Conservation (phyloP, 2,329 filamentous ascomycete species). For the Beauveria sp. region DNA sequence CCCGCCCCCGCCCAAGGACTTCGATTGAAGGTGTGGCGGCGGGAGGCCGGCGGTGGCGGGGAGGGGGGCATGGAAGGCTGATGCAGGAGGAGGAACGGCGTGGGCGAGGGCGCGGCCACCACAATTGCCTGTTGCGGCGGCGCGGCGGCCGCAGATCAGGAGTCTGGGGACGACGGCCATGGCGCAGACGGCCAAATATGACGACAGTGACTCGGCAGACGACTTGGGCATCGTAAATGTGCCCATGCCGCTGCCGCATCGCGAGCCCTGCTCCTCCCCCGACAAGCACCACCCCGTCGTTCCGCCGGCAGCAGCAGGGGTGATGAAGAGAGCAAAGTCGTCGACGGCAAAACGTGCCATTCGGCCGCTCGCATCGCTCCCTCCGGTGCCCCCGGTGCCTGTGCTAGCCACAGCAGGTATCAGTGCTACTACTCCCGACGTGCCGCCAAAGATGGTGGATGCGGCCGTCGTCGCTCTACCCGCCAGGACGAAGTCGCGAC, state of each 20-base stretch:
- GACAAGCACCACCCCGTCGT: not conserved
- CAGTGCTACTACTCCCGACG: not conserved
- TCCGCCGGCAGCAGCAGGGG: constrained; percentile 21
- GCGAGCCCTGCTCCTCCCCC: constrained; percentile 18
- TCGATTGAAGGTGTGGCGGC: constrained; percentile 45
- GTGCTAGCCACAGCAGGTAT: not conserved
- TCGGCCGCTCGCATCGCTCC: constrained; percentile 21
- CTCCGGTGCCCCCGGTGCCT: constrained; percentile 20
- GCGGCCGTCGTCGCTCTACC: constrained; percentile 4
- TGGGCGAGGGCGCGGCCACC: not conserved
- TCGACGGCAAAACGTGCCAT: not conserved
- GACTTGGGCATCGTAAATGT: constrained; percentile 20
- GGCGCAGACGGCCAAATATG: constrained; percentile 25
- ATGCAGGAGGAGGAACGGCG: not conserved
- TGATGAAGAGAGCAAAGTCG: constrained; percentile 14
- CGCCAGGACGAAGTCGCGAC: constrained; percentile 24
- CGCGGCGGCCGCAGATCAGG: constrained; percentile 15
- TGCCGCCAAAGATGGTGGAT: not conserved
- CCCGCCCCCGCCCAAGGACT: constrained; percentile 32
- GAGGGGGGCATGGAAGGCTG: not conserved
- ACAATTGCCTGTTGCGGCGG: not conserved
- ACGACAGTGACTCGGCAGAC: constrained; percentile 22
- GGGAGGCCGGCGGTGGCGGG: constrained; percentile 22
- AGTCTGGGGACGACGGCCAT: constrained; percentile 33
- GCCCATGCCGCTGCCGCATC: constrained; percentile 13